Base-by-base conservation (phyloP, 1,139 yeast species). In the Wickerhamomyces sp. region DNA sequence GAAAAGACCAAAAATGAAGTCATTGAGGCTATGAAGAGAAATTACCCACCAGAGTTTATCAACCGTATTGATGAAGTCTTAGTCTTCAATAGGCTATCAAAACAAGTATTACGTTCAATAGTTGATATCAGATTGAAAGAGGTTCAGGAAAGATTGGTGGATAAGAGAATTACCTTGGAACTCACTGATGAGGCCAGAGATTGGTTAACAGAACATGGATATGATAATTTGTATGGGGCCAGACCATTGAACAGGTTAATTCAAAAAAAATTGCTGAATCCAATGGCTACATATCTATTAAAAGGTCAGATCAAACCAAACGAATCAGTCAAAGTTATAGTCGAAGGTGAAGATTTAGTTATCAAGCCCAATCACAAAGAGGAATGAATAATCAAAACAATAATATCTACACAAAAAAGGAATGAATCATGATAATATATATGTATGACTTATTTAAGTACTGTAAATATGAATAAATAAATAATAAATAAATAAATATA, bases 21-120 rank as follows among this genome's bases (percentile, higher is more conserved):
- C 4, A 63, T 76, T 31, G 85, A 86, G 15, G 67, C 76, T 9
- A 79, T 92, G 75, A 82, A 76, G 52, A 68, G 66, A 33, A 66
- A 76, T 52, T 92, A 90, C 55, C 90, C 97, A 14, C 98, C 98
- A 0, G 98, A 92, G 61, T 92, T 92, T 57, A 74, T 92, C 59
- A 92, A 92, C 59, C 81, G 98, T 60, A 74, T 92, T 51, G 97
- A 92, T 60, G 98, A 92, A 47, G 78, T 87, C 13, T 70, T 92
- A 27, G 87, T 92, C 2, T 92, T 92, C 70, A 92, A 92, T 67
- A 76, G 97, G 53, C 72, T 92, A 26, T 84, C 96, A 3, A 85
- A 80, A 59, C 57, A 62, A 2, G 85, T 94, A 3, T 69, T 92
- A 46, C 71, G 80, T 49, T 76, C 76, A 40, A 92, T 92, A 51